These are phyloP conservation scores for Globisporangium spiculum DNA, from an alignment of 352 stramenopile species.

Conservation along the genomic window DNA sequence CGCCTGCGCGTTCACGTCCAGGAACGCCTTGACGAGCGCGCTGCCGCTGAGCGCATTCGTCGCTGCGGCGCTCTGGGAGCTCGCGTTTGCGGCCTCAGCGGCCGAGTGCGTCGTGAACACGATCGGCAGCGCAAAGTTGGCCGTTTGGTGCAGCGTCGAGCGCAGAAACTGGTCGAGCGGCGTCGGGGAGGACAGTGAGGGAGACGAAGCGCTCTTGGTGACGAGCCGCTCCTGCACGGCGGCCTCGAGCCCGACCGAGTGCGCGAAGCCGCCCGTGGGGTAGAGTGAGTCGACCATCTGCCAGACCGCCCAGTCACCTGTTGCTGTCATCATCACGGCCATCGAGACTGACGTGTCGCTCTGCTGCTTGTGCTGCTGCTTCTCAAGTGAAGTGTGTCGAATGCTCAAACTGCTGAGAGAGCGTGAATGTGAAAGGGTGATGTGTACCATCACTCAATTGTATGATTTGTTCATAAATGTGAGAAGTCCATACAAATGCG, in stretches of 20 bases:
- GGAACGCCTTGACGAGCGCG: conserved; percentile 36
- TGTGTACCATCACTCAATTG: no score
- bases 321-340: not conserved
- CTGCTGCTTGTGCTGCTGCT: no score
- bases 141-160: conserved; percentile 64
- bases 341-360: not conserved
- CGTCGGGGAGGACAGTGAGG: conserved; percentile 17
- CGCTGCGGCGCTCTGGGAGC: not conserved
- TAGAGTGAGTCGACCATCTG: conserved; percentile 85
- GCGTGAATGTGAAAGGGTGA: no score
- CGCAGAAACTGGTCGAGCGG: conserved; percentile 53
- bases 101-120: conserved; percentile 48
- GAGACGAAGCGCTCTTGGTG: conserved; percentile 12
- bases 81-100: not conserved
- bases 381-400: no score
- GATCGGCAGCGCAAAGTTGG: conserved; percentile 71
- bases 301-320: conserved; percentile 56
- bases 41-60: not conserved
- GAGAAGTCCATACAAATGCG: no score
- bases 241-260: conserved; percentile 78
- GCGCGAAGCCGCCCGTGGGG: conserved; percentile 78
- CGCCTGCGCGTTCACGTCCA: conserved; percentile 46
- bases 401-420: no score
- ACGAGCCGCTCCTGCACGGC: conserved; percentile 71
- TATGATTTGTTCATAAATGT: no score